Evolutionary conservation across 768 basidiomycete genomes (phyloP).

Genomic region (Podaxis sp.): DNA sequence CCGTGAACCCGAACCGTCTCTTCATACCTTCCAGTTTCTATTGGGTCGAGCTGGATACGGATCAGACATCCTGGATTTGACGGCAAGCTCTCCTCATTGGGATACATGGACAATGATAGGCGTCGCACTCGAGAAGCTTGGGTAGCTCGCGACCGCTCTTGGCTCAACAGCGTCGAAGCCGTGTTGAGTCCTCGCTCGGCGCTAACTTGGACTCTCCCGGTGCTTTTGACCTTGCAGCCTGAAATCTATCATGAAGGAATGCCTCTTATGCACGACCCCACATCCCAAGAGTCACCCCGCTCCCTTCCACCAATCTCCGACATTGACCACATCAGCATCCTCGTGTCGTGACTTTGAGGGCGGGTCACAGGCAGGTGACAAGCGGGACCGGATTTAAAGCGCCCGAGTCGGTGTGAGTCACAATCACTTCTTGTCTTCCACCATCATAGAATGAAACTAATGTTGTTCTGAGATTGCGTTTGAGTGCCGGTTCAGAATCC

Average conservation of each 20-base stretch:
- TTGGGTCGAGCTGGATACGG: neutral
- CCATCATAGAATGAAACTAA: neutral
- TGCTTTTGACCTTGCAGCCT: neutral
- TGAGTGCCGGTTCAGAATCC: neutral
- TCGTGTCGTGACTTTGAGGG: neutral
- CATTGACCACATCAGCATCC: neutral
- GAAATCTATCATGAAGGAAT: neutral
- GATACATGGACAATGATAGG: no score
- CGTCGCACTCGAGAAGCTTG: no score
- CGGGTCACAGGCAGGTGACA: neutral
- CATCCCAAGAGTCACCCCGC: neutral
- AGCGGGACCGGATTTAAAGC: neutral
- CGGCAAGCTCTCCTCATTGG: no score
- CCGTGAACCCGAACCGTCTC: neutral
- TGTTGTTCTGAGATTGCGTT: neutral
- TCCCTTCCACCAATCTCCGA: neutral
- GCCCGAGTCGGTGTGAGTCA: neutral
- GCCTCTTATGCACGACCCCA: neutral
- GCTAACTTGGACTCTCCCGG: no score
- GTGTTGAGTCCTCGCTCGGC: no score
- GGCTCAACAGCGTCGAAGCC: no score
- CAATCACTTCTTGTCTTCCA: neutral
- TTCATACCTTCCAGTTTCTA: neutral
- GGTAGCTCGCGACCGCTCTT: no score
- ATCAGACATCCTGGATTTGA: neutral